Conservation (phyloP, 1,284 basidiomycete genomes). For the Thecaphora thlaspeos region DNA sequence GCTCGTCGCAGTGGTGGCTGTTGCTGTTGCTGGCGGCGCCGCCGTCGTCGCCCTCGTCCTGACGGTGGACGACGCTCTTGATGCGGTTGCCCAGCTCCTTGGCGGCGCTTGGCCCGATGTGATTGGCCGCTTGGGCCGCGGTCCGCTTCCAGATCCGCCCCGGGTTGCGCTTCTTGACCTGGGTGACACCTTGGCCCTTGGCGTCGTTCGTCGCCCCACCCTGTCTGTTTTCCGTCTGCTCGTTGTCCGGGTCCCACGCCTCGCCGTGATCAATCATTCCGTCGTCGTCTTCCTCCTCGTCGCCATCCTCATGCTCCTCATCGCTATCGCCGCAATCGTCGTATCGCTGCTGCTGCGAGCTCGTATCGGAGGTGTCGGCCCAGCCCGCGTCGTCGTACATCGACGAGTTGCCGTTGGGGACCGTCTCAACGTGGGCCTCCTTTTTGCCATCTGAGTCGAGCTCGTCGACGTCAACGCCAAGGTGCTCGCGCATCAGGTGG, state of each 20-base stretch:
- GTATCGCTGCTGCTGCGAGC: no score
- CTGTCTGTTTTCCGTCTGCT: constrained; percentile 63
- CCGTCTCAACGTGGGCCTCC: constrained; percentile 1
- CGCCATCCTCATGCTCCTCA: no score
- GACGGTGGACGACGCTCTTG: constrained; percentile 14
- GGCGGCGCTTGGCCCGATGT: constrained; percentile 10
- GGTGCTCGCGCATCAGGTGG: constrained; percentile 92
- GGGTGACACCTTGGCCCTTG: constrained; percentile 7
- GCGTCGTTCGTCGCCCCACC: constrained; percentile 21
- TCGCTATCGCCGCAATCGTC: no score
- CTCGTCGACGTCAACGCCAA: constrained; percentile 90
- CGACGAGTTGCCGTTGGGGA: not conserved
- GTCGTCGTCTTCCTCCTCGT: constrained; percentile 20
- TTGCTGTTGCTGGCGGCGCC: constrained; percentile 4
- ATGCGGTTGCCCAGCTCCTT: constrained; percentile 17
- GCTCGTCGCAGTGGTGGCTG: constrained; percentile 10
- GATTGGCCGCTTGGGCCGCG: constrained; percentile 8
- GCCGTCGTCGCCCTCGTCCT: not conserved
- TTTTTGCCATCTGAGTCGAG: constrained; percentile 62
- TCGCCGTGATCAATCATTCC: constrained; percentile 33
- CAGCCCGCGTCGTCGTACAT: constrained; percentile 8
- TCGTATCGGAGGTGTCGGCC: constrained; percentile 2
- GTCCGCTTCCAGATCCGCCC: constrained; percentile 5
- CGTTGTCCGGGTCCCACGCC: constrained; percentile 76
- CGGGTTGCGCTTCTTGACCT: constrained; percentile 2